phyloP scores from a whole-genome alignment of 768 basidiomycete genomes.

The Mrakia frigida region DNA sequence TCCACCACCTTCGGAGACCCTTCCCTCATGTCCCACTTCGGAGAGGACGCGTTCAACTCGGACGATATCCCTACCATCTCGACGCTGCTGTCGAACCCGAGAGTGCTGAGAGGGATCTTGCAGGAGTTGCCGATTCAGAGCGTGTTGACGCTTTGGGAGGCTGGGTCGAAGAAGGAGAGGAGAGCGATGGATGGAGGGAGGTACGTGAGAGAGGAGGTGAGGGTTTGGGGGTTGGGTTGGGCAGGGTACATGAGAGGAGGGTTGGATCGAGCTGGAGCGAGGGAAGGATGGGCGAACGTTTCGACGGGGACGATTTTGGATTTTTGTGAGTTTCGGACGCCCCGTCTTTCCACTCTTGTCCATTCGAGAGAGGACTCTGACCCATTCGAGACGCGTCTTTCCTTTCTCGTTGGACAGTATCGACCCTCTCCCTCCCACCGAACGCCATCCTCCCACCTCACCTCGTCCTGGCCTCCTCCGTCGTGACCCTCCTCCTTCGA shows the following conservation, averaged over 20 bases:
- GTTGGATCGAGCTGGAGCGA: not conserved
- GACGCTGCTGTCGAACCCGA: not conserved
- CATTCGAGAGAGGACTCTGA: no score
- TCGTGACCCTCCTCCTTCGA: conserved; percentile 26
- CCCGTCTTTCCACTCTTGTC: not conserved
- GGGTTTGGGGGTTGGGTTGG: conserved; percentile 32
- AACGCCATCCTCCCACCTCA: conserved; percentile 17
- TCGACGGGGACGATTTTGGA: conserved; percentile 11
- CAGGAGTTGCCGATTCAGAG: conserved; percentile 12
- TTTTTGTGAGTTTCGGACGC: conserved; percentile 10
- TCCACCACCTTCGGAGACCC: not conserved
- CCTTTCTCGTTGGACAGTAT: not conserved
- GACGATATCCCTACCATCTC: not conserved
- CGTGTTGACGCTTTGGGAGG: conserved; percentile 19
- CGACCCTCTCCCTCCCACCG: conserved; percentile 21
- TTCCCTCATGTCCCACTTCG: conserved; percentile 3
- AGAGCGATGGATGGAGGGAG: not conserved
- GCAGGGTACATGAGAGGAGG: conserved; percentile 27
- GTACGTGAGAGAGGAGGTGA: conserved; percentile 14
- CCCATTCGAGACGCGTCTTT: not conserved
- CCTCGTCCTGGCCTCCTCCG: conserved; percentile 25
- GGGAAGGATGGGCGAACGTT: conserved; percentile 20
- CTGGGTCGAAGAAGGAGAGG: not conserved
- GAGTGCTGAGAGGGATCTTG: not conserved
- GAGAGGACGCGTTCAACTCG: not conserved